Evolutionary conservation across 2,329 filamentous ascomycete genomes (phyloP), one percentile per base, ranked within the genome.

Genomic region (Scedosporium minutisporum): DNA sequence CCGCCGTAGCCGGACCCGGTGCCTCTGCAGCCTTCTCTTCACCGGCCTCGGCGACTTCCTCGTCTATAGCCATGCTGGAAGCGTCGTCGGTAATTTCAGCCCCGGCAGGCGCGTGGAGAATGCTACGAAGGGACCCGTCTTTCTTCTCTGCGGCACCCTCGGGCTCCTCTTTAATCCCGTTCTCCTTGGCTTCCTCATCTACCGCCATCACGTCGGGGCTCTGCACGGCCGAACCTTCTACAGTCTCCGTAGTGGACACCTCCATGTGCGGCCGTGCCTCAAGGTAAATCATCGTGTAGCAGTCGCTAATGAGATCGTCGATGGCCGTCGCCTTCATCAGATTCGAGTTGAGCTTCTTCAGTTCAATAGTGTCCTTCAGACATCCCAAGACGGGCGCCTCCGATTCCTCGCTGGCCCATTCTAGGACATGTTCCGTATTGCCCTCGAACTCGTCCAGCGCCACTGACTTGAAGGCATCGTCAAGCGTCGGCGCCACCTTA

Each of bases 231-330:
- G 60, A 61, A 4, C 44, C 41, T 18, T 21, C 29, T 29, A 29
- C 60, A 29, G 48, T 42, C 21, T 59, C 57, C 18, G 53, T 21
- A 18, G 23, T 18, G 3, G 16, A 18, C 6, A 42, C 44, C 10
- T 48, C 61, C 14, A 46, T 10, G n/a, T 27, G 21, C 10, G 61
- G 33, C 4, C 48, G 61, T 18, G 55, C 29, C 14, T 51, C 42
- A 23, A 51, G 53, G 18, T 58, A 62, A 33, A 62, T 23, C 23
- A 62, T 51, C 23, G 61, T 27, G 53, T 96, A 99, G 58, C 90
- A 87, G 74, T 99, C 95, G 23, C 88, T 89, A 66, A 97, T 89
- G n/a, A 97, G 82, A 70, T 99, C 95, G 69, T 99, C 95, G 55
- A 97, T 93, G 9, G 87, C 81, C 0, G 86, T 84, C 0, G 88